phyloP scores from a whole-genome alignment of 176 grass and related monocot genomes.

The Carex littledalei region DNA sequence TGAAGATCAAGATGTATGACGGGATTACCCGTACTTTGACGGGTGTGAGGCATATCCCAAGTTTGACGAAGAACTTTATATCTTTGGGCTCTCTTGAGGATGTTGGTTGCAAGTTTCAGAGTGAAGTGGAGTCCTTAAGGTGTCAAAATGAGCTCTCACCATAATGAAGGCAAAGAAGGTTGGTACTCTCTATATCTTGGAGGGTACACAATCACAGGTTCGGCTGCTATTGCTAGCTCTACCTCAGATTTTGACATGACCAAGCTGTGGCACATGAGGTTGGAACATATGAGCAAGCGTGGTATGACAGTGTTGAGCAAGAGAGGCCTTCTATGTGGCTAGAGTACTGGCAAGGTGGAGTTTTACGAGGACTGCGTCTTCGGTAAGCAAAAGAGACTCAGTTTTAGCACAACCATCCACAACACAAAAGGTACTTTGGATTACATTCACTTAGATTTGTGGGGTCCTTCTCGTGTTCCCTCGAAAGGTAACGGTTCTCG shows the following conservation, averaged over 20 bases:
- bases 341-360: no score
- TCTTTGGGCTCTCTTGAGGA: slow-evolving; percentile 4
- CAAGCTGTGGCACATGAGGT: not conserved
- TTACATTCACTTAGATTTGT: no score
- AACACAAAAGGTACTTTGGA: no score
- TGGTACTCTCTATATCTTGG: not conserved
- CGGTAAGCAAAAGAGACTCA: no score
- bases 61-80: no score
- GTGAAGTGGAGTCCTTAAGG: not conserved
- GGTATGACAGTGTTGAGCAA: no score
- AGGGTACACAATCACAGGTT: not conserved
- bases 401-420: no score
- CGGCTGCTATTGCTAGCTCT: not conserved
- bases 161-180: not conserved
- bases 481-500: no score
- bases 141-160: not conserved
- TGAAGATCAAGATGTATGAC: slow-evolving; percentile 17
- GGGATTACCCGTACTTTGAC: not conserved
- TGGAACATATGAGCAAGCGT: no score
- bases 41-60: not conserved
- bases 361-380: no score
- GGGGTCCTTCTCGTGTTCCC: no score
- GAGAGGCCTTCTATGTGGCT: no score
- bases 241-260: not conserved
- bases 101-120: not conserved